These are phyloP conservation scores for Mycena chlorophos DNA, from an alignment of 768 basidiomycete species.

Conservation along the genomic window DNA sequence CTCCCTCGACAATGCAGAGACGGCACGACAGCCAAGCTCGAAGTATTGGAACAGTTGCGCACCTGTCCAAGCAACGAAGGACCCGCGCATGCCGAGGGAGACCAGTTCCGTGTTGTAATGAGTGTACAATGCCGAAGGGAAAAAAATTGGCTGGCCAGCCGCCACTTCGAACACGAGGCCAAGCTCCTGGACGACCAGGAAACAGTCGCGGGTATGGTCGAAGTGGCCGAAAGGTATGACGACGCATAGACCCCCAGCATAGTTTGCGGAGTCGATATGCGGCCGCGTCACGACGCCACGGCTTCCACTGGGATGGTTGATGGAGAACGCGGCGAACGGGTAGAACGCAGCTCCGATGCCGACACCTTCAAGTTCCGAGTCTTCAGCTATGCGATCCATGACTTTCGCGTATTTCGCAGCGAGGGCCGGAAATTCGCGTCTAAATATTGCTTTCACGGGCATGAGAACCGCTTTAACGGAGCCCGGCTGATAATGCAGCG, in stretches of 20 bases:
- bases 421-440: constrained; percentile 1
- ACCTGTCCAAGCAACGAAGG: constrained; percentile 8
- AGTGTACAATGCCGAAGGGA: constrained; percentile 16
- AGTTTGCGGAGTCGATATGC: constrained; percentile 9
- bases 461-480: background rate
- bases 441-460: background rate
- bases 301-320: constrained; percentile 1
- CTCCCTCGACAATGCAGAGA: too few relatives aligned
- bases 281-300: background rate
- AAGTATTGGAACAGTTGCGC: constrained; percentile 6
- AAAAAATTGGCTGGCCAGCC: constrained; percentile 8
- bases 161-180: constrained; percentile 8
- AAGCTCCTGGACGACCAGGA: constrained; percentile 8
- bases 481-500: background rate
- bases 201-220: constrained; percentile 2
- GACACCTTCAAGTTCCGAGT: background rate
- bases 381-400: background rate
- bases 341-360: background rate
- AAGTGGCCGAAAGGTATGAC: constrained; percentile 11
- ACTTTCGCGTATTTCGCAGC: background rate
- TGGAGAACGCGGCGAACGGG: constrained; percentile 7
- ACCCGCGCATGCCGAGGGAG: constrained; percentile 2
- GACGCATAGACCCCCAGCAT: constrained; percentile 4
- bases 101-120: constrained; percentile 11
- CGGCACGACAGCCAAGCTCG: background rate